Evolutionary conservation across 129 eudicot species (phyloP).

Genomic region (Daucus carota): DNA sequence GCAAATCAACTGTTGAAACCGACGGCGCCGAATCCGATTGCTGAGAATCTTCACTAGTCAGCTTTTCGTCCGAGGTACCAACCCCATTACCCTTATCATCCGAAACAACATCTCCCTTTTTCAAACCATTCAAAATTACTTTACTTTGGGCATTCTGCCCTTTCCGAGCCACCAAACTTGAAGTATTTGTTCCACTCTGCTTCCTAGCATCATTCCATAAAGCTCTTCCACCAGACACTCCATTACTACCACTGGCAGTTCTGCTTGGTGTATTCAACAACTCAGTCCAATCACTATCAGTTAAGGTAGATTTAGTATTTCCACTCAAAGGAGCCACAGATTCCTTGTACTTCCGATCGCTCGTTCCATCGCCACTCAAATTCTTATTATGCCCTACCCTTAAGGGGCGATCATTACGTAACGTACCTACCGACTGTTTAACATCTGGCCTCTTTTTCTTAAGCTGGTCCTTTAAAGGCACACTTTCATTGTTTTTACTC

Average conservation of each 20-base stretch:
- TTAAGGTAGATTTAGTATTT: conserved; percentile 42
- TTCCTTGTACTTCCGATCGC: conserved; percentile 17
- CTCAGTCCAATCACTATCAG: conserved; percentile 87
- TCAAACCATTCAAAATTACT: conserved; percentile 21
- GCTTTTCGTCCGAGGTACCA: conserved; percentile 23
- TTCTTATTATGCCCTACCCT: conserved; percentile 13
- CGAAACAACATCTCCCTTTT: conserved; percentile 27
- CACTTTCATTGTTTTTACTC: conserved; percentile 30
- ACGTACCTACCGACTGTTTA: conserved; percentile 27
- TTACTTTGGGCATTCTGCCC: conserved; percentile 24
- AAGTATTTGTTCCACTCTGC: conserved; percentile 37
- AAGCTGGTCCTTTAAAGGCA: conserved; percentile 66
- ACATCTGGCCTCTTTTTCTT: conserved; percentile 41
- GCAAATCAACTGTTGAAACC: conserved; percentile 26
- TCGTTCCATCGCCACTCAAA: conserved; percentile 5
- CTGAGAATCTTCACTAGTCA: conserved; percentile 24
- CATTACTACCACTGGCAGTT: conserved; percentile 19
- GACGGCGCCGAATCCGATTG: conserved; percentile 17
- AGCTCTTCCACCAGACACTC: conserved; percentile 24
- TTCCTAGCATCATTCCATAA: conserved; percentile 34
- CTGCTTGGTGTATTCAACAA: conserved; percentile 50
- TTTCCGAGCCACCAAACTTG: conserved; percentile 29
- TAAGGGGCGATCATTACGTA: conserved; percentile 18
- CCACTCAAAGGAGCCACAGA: conserved; percentile 13
- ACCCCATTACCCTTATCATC: conserved; percentile 29